Base-by-base conservation (phyloP, 306 rosid genomes). In the Quercus suber region DNA sequence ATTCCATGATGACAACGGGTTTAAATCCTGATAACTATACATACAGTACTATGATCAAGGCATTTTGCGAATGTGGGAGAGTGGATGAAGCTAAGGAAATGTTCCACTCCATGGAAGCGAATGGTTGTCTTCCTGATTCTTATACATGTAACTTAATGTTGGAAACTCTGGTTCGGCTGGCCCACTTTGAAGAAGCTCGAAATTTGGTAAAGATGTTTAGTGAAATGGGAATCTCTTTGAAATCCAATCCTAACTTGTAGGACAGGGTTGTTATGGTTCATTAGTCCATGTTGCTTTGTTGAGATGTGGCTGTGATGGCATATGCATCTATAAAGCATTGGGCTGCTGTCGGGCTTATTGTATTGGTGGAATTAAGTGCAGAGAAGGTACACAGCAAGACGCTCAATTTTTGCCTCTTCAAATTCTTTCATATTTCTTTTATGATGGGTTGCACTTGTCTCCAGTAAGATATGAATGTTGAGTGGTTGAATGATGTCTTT, bases 11-110 rank as follows among this genome's bases (percentile, higher is more conserved):
- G 74, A 80, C 33, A 76, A 58, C 83, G 82, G 94, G 92, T 52
- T 83, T 92, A 79, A 79, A 73, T 78, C 98, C 97, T 1, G 95
- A 91, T 52, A 82, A 57, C 84, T 84, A 78, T 83, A 88, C 94
- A 5, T 92, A 89, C 74, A 74, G 84, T 86, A 90, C 86, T 85
- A 85, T 94, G 75, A 87, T 92, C 57, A 85, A 76, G 82, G 79
- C 91, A n/a, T 75, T 92, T 30, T 91, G 82, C 41, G 69, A 79
- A 78, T 80, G 85, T 5, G 89, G 93, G 76, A 94, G 87, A 83
- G 79, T 83, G 56, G 87, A 85, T 19, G 90, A 91, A 77, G 97
- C 95, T 21, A 91, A 88, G 85, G 91, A 92, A 81, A 79, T 89
- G 25, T 85, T 92, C 85, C 80, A 84, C 76, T 87, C 89, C 1